phyloP scores from a whole-genome alignment of 768 basidiomycete species.

The Obba rivulosa region DNA sequence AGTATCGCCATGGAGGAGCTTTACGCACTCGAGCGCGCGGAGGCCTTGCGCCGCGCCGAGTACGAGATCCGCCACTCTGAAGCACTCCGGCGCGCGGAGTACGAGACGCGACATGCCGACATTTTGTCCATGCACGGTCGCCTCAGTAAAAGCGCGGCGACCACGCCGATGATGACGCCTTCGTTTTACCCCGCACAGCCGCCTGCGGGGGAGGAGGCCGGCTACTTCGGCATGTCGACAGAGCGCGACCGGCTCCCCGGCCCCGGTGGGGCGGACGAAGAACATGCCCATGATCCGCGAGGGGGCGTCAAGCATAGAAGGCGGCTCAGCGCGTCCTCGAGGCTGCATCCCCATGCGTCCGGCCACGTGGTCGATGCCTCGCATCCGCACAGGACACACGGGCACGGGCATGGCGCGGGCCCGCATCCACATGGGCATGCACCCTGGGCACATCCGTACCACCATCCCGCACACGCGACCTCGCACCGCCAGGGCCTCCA shows the following conservation, averaged over 20 bases:
- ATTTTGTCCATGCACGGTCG: conserved; percentile 28
- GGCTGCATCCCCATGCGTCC: conserved; percentile 24
- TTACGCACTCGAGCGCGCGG: conserved; percentile 81
- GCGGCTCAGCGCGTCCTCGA: conserved; percentile 38
- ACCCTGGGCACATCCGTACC: conserved; percentile 39
- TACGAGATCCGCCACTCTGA: conserved; percentile 66
- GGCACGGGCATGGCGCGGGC: conserved; percentile 28
- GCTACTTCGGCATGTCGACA: conserved; percentile 34
- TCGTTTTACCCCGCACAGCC: conserved; percentile 24
- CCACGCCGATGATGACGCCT: conserved; percentile 53
- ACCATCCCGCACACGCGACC: conserved; percentile 33
- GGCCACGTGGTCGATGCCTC: conserved; percentile 29
- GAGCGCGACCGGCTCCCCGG: conserved; percentile 30
- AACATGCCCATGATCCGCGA: conserved; percentile 6
- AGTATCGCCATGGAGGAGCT: conserved; percentile 85
- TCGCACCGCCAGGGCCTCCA: conserved; percentile 21
- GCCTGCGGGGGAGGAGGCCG: conserved; percentile 31
- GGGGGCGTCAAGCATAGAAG: conserved; percentile 30
- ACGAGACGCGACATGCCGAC: conserved; percentile 47
- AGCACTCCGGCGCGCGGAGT: conserved; percentile 57
- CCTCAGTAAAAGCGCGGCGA: conserved; percentile 59
- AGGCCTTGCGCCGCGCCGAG: conserved; percentile 80
- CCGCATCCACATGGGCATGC: conserved; percentile 17
- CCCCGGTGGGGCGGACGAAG: conserved; percentile 14
- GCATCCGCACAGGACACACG: conserved; percentile 24